Evolutionary conservation across 73 alveolate genomes (phyloP), one percentile per base, ranked within the genome.

Genomic region (Durusdinium trenchii): DNA sequence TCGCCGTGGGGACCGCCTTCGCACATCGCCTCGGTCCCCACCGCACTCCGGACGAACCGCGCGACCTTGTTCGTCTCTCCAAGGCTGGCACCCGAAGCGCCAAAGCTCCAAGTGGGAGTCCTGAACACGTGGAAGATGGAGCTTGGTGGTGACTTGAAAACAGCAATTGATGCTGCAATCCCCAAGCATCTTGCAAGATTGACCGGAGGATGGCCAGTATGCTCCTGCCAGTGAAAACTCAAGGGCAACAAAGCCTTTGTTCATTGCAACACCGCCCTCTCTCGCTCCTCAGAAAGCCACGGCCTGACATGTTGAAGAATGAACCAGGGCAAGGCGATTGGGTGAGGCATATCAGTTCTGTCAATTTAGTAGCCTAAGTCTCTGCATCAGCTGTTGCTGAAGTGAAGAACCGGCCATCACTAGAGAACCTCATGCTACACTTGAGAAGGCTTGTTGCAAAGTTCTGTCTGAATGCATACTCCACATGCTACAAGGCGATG

Each of bases 201-300:
- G 30, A 57, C 12, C 23, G 73, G 73, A 60, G 30, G 30, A 60
- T 60, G 4, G 18, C 73, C 30, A 23, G 73, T n/a, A n/a, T n/a
- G n/a, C n/a, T n/a, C n/a, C n/a, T n/a, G n/a, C n/a, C n/a, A n/a
- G n/a, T n/a, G 73, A 60, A 60, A n/a, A 73, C 9, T 4, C 40
- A 9, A 3, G 12, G 28, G 9, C 51, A 73, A 10, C 84, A 6
- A 1, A n/a, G 84, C 9, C 50, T 57, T 23, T 12, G 30, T 36
- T 35, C n/a, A n/a, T n/a, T n/a, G n/a, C n/a, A n/a, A n/a, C n/a
- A n/a, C n/a, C n/a, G n/a, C n/a, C n/a, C n/a, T n/a, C n/a, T n/a
- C n/a, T n/a, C n/a, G n/a, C n/a, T n/a, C 84, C 84, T 73, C 7
- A 6, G 84, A 73, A 23, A 73, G 84, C 84, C 84, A 73, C 35